Conservation (phyloP, 2,329 filamentous ascomycete species). For the Aspergillus latus region DNA sequence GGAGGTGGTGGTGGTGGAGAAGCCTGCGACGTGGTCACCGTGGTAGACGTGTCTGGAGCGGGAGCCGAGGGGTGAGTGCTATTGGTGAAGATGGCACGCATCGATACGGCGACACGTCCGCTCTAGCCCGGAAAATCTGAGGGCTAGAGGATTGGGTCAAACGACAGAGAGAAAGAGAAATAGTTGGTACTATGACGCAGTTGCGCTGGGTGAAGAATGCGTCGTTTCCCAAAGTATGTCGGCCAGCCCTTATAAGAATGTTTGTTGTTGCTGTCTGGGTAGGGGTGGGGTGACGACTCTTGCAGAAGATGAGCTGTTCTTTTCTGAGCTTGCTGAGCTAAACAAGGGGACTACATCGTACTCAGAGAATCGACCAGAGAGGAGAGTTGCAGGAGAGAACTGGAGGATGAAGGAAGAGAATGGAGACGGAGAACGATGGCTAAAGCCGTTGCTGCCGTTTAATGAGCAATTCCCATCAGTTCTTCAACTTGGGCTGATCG, state of each 20-base stretch:
- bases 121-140: constrained; percentile 20
- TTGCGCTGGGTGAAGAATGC: constrained; percentile 17
- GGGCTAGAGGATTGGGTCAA: constrained; percentile 17
- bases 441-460: background rate
- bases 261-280: background rate
- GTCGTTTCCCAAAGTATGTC: constrained; percentile 12
- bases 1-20: constrained; percentile 27
- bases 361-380: background rate
- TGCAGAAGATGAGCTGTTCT: constrained; percentile 5
- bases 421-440: background rate
- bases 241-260: constrained; percentile 16
- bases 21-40: constrained; percentile 28
- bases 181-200: background rate
- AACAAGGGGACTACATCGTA: constrained; percentile 2
- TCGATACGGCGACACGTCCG: constrained; percentile 30
- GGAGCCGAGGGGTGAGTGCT: constrained; percentile 30
- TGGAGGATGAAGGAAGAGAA: background rate
- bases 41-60: constrained; percentile 26
- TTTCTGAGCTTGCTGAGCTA: constrained; percentile 1
- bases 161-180: constrained; percentile 24
- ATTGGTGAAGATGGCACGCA: constrained; percentile 36
- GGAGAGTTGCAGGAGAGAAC: background rate
- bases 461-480: constrained; percentile 3
- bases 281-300: constrained; percentile 2
- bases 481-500: constrained; percentile 8